Evolutionary conservation across 1,284 basidiomycete genomes (phyloP), one percentile per base, ranked within the genome.

Genomic region (Sporisorium graminicola): DNA sequence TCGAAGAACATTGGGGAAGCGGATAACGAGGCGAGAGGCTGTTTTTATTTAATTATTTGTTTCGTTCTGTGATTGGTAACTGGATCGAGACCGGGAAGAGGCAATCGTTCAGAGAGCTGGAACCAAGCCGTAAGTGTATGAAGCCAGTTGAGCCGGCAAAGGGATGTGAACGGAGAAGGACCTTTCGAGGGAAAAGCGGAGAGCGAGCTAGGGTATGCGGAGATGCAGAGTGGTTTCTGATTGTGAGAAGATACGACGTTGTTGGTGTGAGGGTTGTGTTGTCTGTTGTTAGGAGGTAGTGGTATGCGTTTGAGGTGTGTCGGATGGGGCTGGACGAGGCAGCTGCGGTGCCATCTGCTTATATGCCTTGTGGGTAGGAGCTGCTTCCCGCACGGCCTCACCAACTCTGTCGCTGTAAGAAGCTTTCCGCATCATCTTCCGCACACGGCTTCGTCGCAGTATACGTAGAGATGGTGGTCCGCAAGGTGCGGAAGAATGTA

Each of bases 1-100:
- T 69, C 43, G 33, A 49, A 63, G 52, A 63, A 59, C 66, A 69
- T 66, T 37, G 35, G 35, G 58, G n/a, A 16, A 37, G 42, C 22
- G 22, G 33, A 8, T 37, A 12, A 53, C 33, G 20, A 24, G 33
- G 22, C 22, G 5, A 24, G 20, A 26, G 47, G 20, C 31, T 52
- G 26, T 51, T 50, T 60, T 58, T 56, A 51, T n/a, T n/a, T n/a
- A n/a, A n/a, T n/a, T n/a, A n/a, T n/a, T n/a, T n/a, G n/a, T 22
- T 20, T 37, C 20, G 37, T 50, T 62, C 43, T 58, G 13, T 40
- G 5, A 26, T 26, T 43, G 18, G 33, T 46, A 6, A 18, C 24
- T 52, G 20, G 12, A 8, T 13, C 52, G 44, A 42, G 24, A 40
- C 13, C 52, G 44, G 31, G 24, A 40, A 20, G 29, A 20, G 13